These are phyloP conservation scores for Porphyrellus cyaneotinctus DNA, from an alignment of 768 basidiomycete species.

Conservation along the genomic window DNA sequence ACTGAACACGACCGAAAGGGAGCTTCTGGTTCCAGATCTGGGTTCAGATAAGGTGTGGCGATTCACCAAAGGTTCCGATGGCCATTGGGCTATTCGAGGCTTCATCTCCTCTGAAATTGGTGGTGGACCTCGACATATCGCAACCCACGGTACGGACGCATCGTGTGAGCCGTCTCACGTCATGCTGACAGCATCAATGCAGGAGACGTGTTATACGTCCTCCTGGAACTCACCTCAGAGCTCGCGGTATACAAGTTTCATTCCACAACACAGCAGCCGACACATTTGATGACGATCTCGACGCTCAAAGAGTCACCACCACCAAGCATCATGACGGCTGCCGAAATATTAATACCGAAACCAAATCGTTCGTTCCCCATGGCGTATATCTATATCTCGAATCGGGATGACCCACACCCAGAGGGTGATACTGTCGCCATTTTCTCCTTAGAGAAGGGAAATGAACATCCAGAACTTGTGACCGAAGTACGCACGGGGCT, in stretches of 20 bases:
- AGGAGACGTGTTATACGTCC: slow-evolving; percentile 64
- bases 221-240: slow-evolving; percentile 62
- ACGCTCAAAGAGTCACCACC: slow-evolving; percentile 47
- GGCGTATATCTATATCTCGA: slow-evolving; percentile 67
- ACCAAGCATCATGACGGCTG: slow-evolving; percentile 54
- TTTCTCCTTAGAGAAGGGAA: slow-evolving; percentile 48
- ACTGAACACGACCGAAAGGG: slow-evolving; percentile 43
- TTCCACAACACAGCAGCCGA: slow-evolving; percentile 38
- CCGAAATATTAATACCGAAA: slow-evolving; percentile 62
- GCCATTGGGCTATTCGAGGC: slow-evolving; percentile 48
- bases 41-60: slow-evolving; percentile 68
- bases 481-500: slow-evolving; percentile 66
- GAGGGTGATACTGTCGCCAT: slow-evolving; percentile 73
- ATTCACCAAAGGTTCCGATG: slow-evolving; percentile 41
- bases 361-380: slow-evolving; percentile 49
- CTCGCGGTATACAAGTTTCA: slow-evolving; percentile 54
- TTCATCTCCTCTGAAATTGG: slow-evolving; percentile 50
- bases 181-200: neutral
- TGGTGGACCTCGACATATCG: slow-evolving; percentile 69
- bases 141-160: slow-evolving; percentile 49
- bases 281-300: slow-evolving; percentile 36
- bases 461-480: slow-evolving; percentile 46
- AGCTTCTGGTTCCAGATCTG: slow-evolving; percentile 71
- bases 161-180: neutral
- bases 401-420: slow-evolving; percentile 66